Conservation (phyloP, 2,329 filamentous ascomycete species). For the Pseudocercospora cruenta region DNA sequence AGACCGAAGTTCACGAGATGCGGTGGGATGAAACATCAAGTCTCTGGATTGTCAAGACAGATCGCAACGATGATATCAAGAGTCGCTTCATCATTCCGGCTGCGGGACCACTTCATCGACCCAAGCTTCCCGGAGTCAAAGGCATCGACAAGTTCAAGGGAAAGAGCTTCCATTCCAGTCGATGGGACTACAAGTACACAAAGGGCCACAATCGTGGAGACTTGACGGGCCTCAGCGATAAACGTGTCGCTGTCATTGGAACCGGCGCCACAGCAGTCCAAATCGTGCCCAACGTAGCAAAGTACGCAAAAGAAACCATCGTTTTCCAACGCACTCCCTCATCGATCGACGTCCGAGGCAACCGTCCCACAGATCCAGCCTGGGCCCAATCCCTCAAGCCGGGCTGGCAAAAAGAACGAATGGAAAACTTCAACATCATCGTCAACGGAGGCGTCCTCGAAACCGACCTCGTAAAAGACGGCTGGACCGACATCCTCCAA, state of each 20-base stretch:
- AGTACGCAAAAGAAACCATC: conserved; percentile 42
- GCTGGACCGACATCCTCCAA: conserved; percentile 29
- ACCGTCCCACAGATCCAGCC: conserved; percentile 48
- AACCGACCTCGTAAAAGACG: conserved; percentile 33
- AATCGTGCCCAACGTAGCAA: conserved; percentile 44
- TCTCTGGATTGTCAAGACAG: conserved; percentile 27
- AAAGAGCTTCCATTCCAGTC: conserved; percentile 47
- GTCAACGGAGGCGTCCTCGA: conserved; percentile 28
- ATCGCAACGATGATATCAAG: conserved; percentile 34
- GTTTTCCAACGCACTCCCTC: conserved; percentile 51
- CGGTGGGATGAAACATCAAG: conserved; percentile 41
- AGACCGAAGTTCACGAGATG: conserved; percentile 27
- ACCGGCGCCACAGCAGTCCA: conserved; percentile 39
- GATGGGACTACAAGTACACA: conserved; percentile 50
- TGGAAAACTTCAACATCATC: conserved; percentile 47
- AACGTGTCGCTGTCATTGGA: conserved; percentile 33
- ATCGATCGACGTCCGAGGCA: conserved; percentile 36
- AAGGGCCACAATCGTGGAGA: conserved; percentile 38
- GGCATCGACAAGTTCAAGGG: conserved; percentile 46
- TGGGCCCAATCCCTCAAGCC: conserved; percentile 37
- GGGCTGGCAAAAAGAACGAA: conserved; percentile 57
- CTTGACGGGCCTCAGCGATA: conserved; percentile 24
- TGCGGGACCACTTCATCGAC: conserved; percentile 48
- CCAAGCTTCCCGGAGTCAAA: conserved; percentile 50
- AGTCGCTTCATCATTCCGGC: conserved; percentile 47